Percentiles rank a stretch among this genome's conserved stretches.
phyloP scores from a whole-genome alignment of 1,139 yeast species.

The Blastobotrys serpentis region DNA sequence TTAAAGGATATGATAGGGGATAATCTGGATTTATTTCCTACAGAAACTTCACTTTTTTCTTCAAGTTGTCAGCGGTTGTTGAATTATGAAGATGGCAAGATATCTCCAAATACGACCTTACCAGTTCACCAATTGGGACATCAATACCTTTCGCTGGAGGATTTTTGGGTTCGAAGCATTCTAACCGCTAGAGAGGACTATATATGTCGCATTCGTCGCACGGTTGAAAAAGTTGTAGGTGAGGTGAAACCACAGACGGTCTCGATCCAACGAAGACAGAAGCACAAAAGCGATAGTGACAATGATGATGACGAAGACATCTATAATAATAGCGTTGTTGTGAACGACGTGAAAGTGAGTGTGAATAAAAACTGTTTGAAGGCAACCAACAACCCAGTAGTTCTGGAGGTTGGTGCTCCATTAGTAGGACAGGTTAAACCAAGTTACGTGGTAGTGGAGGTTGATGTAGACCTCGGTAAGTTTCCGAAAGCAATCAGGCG shows the following conservation, averaged over 20 bases:
- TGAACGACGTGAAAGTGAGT: constrained; percentile 4
- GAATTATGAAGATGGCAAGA: not conserved
- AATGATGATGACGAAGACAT: constrained; percentile 1
- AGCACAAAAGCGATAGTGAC: constrained; percentile 1
- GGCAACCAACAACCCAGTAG: constrained; percentile 25
- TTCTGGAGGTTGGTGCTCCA: constrained; percentile 33
- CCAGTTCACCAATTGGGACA: constrained; percentile 21
- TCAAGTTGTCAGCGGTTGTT: not conserved
- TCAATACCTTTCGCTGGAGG: constrained; percentile 40
- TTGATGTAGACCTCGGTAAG: constrained; percentile 31
- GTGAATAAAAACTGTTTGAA: constrained; percentile 20
- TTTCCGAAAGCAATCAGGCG: constrained; percentile 19
- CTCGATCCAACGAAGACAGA: constrained; percentile 2
- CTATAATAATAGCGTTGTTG: not conserved
- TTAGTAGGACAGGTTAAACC: constrained; percentile 28
- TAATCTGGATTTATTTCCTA: constrained; percentile 10
- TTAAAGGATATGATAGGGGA: constrained; percentile 3
- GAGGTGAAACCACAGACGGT: constrained; percentile 8
- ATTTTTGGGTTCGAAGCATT: constrained; percentile 37
- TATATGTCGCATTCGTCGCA: constrained; percentile 26
- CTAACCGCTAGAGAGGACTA: constrained; percentile 27
- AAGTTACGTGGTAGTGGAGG: constrained; percentile 28
- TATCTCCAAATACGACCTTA: not conserved
- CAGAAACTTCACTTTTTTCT: constrained; percentile 10
- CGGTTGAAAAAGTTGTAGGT: not conserved